phyloP scores from a whole-genome alignment of 1,284 basidiomycete genomes.

The Mycosarcoma mackinlayi region DNA sequence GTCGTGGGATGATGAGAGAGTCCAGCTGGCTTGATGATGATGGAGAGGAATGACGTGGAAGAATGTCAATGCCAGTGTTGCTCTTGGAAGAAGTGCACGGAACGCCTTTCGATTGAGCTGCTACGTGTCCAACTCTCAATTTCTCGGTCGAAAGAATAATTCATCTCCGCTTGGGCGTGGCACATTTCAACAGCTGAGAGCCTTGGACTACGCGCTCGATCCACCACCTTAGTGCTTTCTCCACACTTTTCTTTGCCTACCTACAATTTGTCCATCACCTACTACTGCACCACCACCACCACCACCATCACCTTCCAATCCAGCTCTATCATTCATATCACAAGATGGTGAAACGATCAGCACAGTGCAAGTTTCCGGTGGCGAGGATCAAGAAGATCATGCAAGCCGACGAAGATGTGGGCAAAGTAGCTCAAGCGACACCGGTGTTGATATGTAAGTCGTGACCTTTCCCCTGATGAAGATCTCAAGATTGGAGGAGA shows the following conservation, averaged over 20 bases:
- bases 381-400: slow-evolving; percentile 99
- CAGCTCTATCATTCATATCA: slow-evolving; percentile 4
- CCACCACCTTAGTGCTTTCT: background rate
- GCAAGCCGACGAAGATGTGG: slow-evolving; percentile 99
- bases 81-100: too few relatives aligned
- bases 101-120: too few relatives aligned
- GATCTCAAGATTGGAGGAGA: background rate
- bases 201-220: background rate
- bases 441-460: slow-evolving; percentile 95
- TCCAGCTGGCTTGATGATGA: too few relatives aligned
- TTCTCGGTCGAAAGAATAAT: slow-evolving; percentile 20
- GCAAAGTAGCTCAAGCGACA: slow-evolving; percentile 96
- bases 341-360: slow-evolving; percentile 63
- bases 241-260: background rate
- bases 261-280: too few relatives aligned
- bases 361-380: slow-evolving; percentile 65
- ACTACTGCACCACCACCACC: background rate
- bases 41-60: too few relatives aligned
- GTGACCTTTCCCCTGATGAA: background rate
- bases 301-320: background rate
- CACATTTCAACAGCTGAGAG: slow-evolving; percentile 14
- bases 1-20: too few relatives aligned
- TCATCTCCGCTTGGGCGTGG: background rate
- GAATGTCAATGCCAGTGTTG: too few relatives aligned
- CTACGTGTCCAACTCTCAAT: too few relatives aligned